These are phyloP conservation scores for Epichloe gansuensis DNA, from an alignment of 2,329 filamentous ascomycete genomes.

Conservation along the genomic window DNA sequence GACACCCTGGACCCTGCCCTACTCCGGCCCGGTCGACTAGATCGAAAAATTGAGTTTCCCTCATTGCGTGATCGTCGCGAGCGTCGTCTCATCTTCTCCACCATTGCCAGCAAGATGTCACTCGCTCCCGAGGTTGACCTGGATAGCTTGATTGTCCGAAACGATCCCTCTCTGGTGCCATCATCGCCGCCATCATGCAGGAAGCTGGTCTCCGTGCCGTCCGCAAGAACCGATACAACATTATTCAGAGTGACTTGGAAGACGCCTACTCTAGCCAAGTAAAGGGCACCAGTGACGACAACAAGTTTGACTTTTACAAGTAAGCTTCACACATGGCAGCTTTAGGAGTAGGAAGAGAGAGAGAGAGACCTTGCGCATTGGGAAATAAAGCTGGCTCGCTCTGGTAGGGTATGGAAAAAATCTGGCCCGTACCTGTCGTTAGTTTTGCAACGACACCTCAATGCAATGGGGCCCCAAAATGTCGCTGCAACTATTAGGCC, in stretches of 20 bases:
- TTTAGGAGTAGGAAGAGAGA: not conserved
- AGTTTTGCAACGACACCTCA: too few species aligned
- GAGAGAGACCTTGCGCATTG: not conserved
- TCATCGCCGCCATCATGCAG: slow-evolving; percentile 99
- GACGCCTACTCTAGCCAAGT: slow-evolving; percentile 96
- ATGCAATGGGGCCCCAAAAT: not conserved
- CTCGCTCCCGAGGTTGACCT: slow-evolving; percentile 92
- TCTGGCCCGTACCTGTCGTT: too few species aligned
- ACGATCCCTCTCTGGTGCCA: slow-evolving; percentile 91
- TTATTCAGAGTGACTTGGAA: slow-evolving; percentile 92
- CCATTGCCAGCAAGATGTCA: slow-evolving; percentile 96
- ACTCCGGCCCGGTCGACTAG: slow-evolving; percentile 84
- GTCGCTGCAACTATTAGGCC: not conserved
- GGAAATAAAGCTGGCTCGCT: too few species aligned
- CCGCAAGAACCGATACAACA: slow-evolving; percentile 97
- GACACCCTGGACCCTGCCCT: slow-evolving; percentile 94
- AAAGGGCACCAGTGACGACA: slow-evolving; percentile 57
- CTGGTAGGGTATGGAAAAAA: too few species aligned
- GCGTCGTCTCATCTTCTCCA: slow-evolving; percentile 89
- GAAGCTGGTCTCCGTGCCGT: slow-evolving; percentile 91
- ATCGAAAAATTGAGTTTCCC: slow-evolving; percentile 99
- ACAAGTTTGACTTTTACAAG: slow-evolving; percentile 89
- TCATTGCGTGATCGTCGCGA: slow-evolving; percentile 85
- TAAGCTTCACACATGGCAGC: slow-evolving; percentile 26
- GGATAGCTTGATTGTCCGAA: slow-evolving; percentile 90